Evolutionary conservation across 106 monocot genomes (phyloP).

Genomic region (Platanthera zijinensis): DNA sequence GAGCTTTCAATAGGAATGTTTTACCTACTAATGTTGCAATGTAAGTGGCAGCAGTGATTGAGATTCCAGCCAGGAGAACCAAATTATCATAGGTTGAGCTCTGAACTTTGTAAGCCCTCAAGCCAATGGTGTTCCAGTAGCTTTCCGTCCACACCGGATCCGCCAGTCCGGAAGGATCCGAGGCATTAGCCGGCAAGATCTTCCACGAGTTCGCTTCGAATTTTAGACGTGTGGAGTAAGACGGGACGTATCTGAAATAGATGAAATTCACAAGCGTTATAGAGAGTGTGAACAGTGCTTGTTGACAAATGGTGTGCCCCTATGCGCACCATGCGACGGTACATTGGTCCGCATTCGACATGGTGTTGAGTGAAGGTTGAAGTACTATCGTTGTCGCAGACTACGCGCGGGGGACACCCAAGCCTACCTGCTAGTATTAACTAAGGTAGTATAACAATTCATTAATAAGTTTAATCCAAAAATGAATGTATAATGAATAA

Average conservation of each 20-base stretch:
- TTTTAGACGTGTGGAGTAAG: constrained; percentile 83
- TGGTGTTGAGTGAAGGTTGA: no score
- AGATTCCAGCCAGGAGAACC: constrained; percentile 50
- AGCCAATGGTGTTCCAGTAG: constrained; percentile 71
- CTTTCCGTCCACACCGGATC: constrained; percentile 99
- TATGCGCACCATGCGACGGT: no score
- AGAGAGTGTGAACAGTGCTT: no score
- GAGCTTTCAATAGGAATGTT: constrained; percentile 45
- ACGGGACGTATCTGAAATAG: constrained; percentile 69
- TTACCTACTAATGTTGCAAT: constrained; percentile 28
- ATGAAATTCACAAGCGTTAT: neutral
- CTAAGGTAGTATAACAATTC: no score
- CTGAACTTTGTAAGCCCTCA: constrained; percentile 63
- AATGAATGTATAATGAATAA: no score
- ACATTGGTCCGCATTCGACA: no score
- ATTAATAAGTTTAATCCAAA: no score
- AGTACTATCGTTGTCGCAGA: no score
- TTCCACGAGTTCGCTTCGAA: constrained; percentile 55
- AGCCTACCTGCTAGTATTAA: no score
- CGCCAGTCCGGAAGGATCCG: constrained; percentile 56
- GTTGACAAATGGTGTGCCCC: no score
- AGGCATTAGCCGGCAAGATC: constrained; percentile 46
- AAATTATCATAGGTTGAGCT: constrained; percentile 50
- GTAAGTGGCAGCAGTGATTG: constrained; percentile 54
- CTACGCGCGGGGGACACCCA: no score